Evolutionary conservation across 768 basidiomycete species (phyloP).

Genomic region (Lactifluus hygrophoroides): DNA sequence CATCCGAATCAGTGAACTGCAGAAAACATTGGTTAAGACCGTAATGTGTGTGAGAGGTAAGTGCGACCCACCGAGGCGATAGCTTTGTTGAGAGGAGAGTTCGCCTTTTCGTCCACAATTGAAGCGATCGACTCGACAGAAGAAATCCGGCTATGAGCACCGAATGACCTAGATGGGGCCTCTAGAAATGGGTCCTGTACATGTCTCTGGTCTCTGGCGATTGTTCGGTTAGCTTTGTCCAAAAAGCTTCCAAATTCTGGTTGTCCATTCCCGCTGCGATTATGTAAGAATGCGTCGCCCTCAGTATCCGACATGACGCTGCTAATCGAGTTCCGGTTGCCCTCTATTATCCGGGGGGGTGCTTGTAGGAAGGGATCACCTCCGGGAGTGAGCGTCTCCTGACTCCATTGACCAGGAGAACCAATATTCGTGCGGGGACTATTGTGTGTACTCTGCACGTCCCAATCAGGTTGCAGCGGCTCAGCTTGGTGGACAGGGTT

Average conservation of each 20-base stretch:
- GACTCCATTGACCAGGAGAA: conserved; percentile 60
- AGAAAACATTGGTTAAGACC: conserved; percentile 7
- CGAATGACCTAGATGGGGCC: conserved; percentile 68
- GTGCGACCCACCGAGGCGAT: conserved; percentile 61
- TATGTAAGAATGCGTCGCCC: conserved; percentile 46
- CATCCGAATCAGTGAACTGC: conserved; percentile 90
- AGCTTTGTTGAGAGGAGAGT: conserved; percentile 90
- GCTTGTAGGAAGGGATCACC: conserved; percentile 35
- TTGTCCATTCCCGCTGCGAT: conserved; percentile 28
- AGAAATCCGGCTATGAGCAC: conserved; percentile 65
- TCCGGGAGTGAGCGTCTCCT: conserved; percentile 43
- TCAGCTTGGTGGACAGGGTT: conserved; percentile 56
- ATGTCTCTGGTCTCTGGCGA: conserved; percentile 69
- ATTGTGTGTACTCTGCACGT: conserved; percentile 47
- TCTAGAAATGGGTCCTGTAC: conserved; percentile 86
- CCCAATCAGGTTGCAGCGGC: conserved; percentile 73
- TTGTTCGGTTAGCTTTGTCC: conserved; percentile 75
- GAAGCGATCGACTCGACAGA: conserved; percentile 90
- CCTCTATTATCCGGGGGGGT: conserved; percentile 28
- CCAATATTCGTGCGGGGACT: conserved; percentile 30
- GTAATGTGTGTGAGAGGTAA: not conserved
- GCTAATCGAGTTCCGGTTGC: conserved; percentile 29
- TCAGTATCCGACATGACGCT: conserved; percentile 50
- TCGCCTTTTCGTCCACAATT: conserved; percentile 84
- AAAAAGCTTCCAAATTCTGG: conserved; percentile 68